Conservation (phyloP, 1,284 basidiomycete species). For the Termitomyces sp. region DNA sequence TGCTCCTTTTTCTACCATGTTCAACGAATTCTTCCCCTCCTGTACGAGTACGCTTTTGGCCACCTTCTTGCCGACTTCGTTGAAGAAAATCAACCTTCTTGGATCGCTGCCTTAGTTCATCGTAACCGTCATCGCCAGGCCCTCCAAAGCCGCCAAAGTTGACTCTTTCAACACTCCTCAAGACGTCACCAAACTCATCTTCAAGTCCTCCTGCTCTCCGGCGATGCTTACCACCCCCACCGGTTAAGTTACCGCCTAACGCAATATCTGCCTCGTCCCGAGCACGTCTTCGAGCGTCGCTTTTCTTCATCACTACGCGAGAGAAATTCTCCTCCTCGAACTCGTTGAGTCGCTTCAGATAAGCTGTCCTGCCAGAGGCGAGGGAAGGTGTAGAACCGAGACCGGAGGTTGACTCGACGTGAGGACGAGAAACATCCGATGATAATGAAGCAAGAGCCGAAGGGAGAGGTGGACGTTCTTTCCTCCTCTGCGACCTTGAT, state of each 20-base stretch:
- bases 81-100: conserved; percentile 61
- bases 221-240: conserved; percentile 39
- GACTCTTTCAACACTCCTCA: conserved; percentile 46
- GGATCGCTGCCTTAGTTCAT: conserved; percentile 64
- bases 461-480: conserved; percentile 50
- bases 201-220: conserved; percentile 72
- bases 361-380: conserved; percentile 64
- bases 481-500: conserved; percentile 38
- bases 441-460: conserved; percentile 68
- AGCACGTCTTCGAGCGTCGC: conserved; percentile 72
- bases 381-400: conserved; percentile 60
- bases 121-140: conserved; percentile 65
- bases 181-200: conserved; percentile 81
- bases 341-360: conserved; percentile 79
- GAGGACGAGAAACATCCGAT: conserved; percentile 59
- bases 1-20: conserved; percentile 57
- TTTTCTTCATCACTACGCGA: conserved; percentile 88
- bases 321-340: conserved; percentile 98
- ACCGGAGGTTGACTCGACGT: conserved; percentile 75
- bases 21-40: conserved; percentile 37
- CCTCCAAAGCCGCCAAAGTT: conserved; percentile 20
- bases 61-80: conserved; percentile 34
- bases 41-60: conserved; percentile 33
- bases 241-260: conserved; percentile 63
- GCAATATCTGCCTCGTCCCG: conserved; percentile 91